Evolutionary conservation across 192 early-diverging fungal species (phyloP).

Genomic region (Coemansia sp.): DNA sequence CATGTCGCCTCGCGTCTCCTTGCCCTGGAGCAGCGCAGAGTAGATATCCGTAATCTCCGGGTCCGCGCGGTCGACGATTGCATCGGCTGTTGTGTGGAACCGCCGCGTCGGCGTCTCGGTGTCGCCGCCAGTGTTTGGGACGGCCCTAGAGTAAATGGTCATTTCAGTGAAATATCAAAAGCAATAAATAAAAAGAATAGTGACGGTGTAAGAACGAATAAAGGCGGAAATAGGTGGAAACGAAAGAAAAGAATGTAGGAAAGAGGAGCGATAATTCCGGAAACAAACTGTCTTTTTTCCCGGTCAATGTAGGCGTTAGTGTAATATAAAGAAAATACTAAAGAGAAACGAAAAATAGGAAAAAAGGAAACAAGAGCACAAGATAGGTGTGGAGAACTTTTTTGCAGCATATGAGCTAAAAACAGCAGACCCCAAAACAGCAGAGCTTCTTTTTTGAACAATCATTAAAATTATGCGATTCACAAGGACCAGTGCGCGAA

Average conservation of each 20-base stretch:
- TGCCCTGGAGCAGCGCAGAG: constrained; percentile 30
- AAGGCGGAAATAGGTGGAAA: not conserved
- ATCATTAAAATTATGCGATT: too few relatives aligned
- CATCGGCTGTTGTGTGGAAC: constrained; percentile 35
- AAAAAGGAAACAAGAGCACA: not conserved
- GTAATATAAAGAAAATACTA: not conserved
- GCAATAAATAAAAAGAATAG: not conserved
- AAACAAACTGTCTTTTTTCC: not conserved
- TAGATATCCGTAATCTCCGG: constrained; percentile 43
- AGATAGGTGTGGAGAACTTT: too few relatives aligned
- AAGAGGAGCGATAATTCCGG: not conserved
- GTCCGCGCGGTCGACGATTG: constrained; percentile 33
- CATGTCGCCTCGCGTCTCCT: constrained; percentile 13
- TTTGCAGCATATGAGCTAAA: too few relatives aligned
- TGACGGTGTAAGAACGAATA: not conserved
- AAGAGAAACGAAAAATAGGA: not conserved
- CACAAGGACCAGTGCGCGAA: too few relatives aligned
- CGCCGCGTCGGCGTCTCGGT: constrained; percentile 41
- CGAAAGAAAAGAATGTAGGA: not conserved
- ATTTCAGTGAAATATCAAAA: constrained; percentile 1
- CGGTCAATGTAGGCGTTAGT: not conserved
- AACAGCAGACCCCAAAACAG: too few relatives aligned
- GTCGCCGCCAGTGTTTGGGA: constrained; percentile 34
- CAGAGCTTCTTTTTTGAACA: too few relatives aligned
- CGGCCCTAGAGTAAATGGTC: constrained; percentile 33